Base-by-base conservation (phyloP, 1,139 yeast species). In the Pichia sp. region DNA sequence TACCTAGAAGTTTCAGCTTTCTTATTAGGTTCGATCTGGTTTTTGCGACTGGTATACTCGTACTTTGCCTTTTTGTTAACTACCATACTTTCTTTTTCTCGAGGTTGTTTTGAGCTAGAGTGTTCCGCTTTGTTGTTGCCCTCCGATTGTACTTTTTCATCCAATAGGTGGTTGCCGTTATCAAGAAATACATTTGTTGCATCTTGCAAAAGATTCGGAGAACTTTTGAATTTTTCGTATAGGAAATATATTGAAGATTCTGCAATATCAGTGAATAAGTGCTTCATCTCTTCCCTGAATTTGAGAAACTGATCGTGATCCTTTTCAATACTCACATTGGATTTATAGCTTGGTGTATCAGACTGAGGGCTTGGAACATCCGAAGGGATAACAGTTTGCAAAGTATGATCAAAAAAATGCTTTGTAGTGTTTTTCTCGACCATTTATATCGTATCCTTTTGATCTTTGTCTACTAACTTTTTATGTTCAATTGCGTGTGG, bases 181-280 rank as follows among this genome's bases (percentile, higher is more conserved):
- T 66, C 70, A 31, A 66, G 51, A 51, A 62, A 66, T 1, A 64
- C 67, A 54, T 67, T 66, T 3, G 61, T 63, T 0, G 70, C 67
- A 29, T 57, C 54, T 41, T 59, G 48, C 3, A 67, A 44, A 8
- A 51, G 31, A n/a, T 59, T 54, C 2, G 49, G 31, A 1, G 58
- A 48, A 10, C 46, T 45, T 10, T 49, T 49, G 54, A 57, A 63
- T 19, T 62, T 59, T 4, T 47, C 47, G 43, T 51, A 65, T 31
- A 67, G 53, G 11, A 46, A 34, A 19, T 40, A 31, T 7, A 60
- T 49, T 8, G 60, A 47, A 1, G 32, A 10, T 5, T 48, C 55
- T 7, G 55, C 49, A 11, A 67, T 58, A 23, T 54, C 56, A 1
- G 56, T 51, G 26, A 65, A 61, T 46, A 66, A 53, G 1, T 57